These are phyloP conservation scores for Alternaria tenuissima DNA, from an alignment of 2,329 filamentous ascomycete species.

Conservation along the genomic window DNA sequence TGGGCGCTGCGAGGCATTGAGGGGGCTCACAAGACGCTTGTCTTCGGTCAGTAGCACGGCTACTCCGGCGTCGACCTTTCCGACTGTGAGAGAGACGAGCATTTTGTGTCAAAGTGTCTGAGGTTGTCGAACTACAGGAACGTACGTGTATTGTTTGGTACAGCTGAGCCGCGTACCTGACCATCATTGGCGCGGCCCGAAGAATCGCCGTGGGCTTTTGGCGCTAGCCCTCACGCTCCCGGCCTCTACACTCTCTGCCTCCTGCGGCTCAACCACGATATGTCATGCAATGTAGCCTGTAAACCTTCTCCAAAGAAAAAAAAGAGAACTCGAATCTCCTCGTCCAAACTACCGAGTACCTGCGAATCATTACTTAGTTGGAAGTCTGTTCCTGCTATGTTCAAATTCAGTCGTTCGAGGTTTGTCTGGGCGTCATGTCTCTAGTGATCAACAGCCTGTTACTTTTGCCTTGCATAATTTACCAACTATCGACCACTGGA, in stretches of 20 bases:
- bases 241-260: too few species aligned
- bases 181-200: conserved; percentile 15
- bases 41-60: conserved; percentile 96
- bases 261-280: background rate
- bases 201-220: conserved; percentile 4
- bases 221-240: conserved; percentile 3
- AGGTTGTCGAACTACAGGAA: background rate
- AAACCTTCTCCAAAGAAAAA: background rate
- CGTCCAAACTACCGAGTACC: background rate
- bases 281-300: background rate
- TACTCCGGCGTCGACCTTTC: conserved; percentile 98
- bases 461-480: too few species aligned
- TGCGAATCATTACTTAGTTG: background rate
- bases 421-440: background rate
- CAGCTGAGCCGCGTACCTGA: conserved; percentile 17
- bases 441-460: too few species aligned
- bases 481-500: background rate
- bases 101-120: conserved; percentile 61
- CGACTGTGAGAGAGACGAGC: conserved; percentile 97
- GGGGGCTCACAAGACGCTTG: conserved; percentile 81
- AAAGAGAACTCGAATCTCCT: background rate
- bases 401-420: background rate
- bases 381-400: background rate
- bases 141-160: conserved; percentile 7
- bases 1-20: conserved; percentile 25